Base-by-base conservation (phyloP, 176 grass and related monocot genomes). In the Avena eriantha region DNA sequence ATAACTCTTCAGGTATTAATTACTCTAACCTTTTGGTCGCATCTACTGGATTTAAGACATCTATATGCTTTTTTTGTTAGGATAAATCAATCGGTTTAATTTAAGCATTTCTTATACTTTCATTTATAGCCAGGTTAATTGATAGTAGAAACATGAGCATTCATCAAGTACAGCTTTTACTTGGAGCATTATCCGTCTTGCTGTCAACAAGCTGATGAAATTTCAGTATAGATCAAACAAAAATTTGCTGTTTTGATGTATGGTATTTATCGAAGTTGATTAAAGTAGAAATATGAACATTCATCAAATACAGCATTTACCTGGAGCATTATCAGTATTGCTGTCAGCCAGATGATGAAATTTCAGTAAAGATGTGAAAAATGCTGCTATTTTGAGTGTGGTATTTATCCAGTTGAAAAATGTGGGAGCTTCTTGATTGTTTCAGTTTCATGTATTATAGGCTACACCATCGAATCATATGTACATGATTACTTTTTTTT, bases 1-100 rank as follows among this genome's bases (percentile, higher is more conserved):
- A 72, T 95, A 81, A 95, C 93, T n/a, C 90, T 95, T 55, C 86
- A 90, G 90, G 93, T 95, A 87, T 33, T 45, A 57, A 8, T 72
- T 69, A 33, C 31, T 49, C 4, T 80, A 81, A 63, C 22, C 24
- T 67, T 56, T 69, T 85, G 76, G 16, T 16, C 45, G 5, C 67
- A 46, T 19, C 23, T 66, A 43, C 15, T 13, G 48, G 7, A 56
- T 77, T 50, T 79, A 46, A 24, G 14, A 69, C 15, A 69, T 5
- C 22, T 24, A 57, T 16, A 49, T 77, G 5, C 21, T 36, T 69
- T 4, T 33, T 1, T 36, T 60, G 48, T 29, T 51, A 45, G 12
- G 12, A 50, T 48, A 23, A 49, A 76, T 73, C 53, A 26, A 59
- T 78, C 4, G 7, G 39, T 49, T 76, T 74, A 22, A 23, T 57